Percentiles rank a stretch among this genome's conserved stretches.
Conservation (phyloP, 2,329 filamentous ascomycete genomes). For the Nemania abortiva region DNA sequence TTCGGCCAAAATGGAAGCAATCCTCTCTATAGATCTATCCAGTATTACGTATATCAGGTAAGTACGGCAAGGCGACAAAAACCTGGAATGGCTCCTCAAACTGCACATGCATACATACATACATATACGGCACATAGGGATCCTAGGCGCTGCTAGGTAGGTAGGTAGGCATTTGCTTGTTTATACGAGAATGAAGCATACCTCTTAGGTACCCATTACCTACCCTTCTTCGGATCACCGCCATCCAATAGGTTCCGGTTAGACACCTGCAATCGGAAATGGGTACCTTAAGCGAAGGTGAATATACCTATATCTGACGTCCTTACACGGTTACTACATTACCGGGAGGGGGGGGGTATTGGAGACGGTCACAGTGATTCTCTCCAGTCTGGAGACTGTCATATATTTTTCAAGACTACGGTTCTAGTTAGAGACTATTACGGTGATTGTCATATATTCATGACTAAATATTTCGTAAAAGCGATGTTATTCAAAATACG, state of each 20-base stretch:
- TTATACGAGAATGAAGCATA: slow-evolving; percentile 1
- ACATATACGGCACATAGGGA: too few species aligned
- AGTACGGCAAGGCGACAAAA: background rate
- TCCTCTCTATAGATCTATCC: background rate
- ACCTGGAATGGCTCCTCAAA: background rate
- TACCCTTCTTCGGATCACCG: slow-evolving; percentile 7
- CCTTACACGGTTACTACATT: too few species aligned
- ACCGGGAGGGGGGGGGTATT: too few species aligned
- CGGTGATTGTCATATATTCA: too few species aligned
- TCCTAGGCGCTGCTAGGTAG: too few species aligned
- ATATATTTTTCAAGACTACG: too few species aligned
- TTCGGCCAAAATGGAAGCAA: slow-evolving; percentile 4
- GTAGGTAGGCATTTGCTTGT: background rate
- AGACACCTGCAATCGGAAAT: slow-evolving; percentile 12
- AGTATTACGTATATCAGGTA: background rate
- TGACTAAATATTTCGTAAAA: too few species aligned
- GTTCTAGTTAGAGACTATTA: too few species aligned
- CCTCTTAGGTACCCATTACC: background rate
- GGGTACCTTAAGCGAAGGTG: slow-evolving; percentile 23
- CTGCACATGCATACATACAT: background rate
- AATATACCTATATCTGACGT: background rate
- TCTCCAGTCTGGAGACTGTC: too few species aligned
- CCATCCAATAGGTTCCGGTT: slow-evolving; percentile 4
- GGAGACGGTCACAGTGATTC: too few species aligned
- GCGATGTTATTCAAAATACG: too few species aligned